A percentile compares a stretch with the other conserved stretches of the same genome.
Conservation (phyloP, 371 early-diverging fungal genomes). For the Dinochytrium kinnereticum region DNA sequence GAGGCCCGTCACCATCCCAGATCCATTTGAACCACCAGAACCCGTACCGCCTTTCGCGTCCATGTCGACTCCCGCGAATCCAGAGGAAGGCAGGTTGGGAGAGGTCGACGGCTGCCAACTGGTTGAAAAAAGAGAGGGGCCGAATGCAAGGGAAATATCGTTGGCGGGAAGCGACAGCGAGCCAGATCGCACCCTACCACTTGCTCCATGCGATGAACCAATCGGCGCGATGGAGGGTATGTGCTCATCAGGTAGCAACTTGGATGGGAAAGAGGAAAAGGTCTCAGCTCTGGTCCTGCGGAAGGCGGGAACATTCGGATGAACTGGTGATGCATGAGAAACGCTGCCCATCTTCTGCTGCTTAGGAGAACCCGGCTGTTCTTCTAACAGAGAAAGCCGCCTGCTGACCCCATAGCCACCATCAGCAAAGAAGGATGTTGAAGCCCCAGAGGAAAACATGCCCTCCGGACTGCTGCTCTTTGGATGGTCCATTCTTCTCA, state of each 20-base stretch:
- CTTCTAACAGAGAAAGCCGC: conserved; percentile 2
- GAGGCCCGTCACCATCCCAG: not conserved
- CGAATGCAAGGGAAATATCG: conserved; percentile 61
- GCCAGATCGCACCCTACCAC: conserved; percentile 53
- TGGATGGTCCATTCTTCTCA: not conserved
- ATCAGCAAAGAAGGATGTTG: not conserved
- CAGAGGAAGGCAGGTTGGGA: conserved; percentile 11
- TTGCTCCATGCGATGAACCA: conserved; percentile 31
- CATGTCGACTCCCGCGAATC: not conserved
- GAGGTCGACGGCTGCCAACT: conserved; percentile 59
- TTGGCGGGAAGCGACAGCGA: conserved; percentile 62
- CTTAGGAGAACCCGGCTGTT: not conserved
- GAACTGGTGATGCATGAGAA: not conserved
- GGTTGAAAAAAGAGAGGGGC: conserved; percentile 66
- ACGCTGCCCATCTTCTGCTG: not conserved
- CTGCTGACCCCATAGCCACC: not conserved
- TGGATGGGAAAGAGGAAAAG: conserved; percentile 70
- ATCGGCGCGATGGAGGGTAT: conserved; percentile 34
- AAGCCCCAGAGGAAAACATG: not conserved
- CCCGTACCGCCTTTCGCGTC: not conserved
- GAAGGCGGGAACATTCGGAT: conserved; percentile 6
- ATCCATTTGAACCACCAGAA: not conserved
- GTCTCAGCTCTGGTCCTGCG: conserved; percentile 81
- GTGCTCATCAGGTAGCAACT: conserved; percentile 48
- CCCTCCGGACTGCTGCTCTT: conserved; percentile 5